These are phyloP conservation scores for Extremus antarcticus DNA, from an alignment of 495 filamentous ascomycete species.

Conservation along the genomic window DNA sequence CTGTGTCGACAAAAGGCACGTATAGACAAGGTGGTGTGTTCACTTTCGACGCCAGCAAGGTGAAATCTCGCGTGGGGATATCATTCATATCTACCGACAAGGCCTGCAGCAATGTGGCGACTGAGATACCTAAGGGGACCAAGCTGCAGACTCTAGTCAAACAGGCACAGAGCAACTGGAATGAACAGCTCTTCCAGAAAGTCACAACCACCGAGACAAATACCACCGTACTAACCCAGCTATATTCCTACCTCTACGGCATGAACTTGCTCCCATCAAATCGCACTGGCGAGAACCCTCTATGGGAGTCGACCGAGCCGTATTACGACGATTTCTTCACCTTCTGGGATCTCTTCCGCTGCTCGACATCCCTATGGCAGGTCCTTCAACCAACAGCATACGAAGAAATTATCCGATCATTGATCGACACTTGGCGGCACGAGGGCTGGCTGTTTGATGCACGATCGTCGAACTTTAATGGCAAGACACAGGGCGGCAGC, in stretches of 20 bases:
- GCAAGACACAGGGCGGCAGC: slow-evolving; percentile 59
- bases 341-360: slow-evolving; percentile 53
- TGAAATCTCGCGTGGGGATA: slow-evolving; percentile 57
- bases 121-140: slow-evolving; percentile 45
- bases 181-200: slow-evolving; percentile 49
- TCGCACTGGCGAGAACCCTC: slow-evolving; percentile 60
- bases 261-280: slow-evolving; percentile 64
- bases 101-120: slow-evolving; percentile 49
- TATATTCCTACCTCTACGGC: slow-evolving; percentile 57
- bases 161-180: slow-evolving; percentile 44
- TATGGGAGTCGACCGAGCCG: slow-evolving; percentile 54
- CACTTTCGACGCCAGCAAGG: slow-evolving; percentile 27
- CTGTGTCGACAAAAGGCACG: slow-evolving; percentile 5
- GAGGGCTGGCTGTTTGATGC: slow-evolving; percentile 45
- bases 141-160: slow-evolving; percentile 38
- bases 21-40: slow-evolving; percentile 27
- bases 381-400: slow-evolving; percentile 53
- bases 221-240: slow-evolving; percentile 41
- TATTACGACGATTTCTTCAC: slow-evolving; percentile 39
- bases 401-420: slow-evolving; percentile 53
- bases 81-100: slow-evolving; percentile 56
- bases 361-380: slow-evolving; percentile 51
- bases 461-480: slow-evolving; percentile 54
- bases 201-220: slow-evolving; percentile 49
- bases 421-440: slow-evolving; percentile 60